Conservation (phyloP, 305 asterid genomes). For the Withania somnifera region DNA sequence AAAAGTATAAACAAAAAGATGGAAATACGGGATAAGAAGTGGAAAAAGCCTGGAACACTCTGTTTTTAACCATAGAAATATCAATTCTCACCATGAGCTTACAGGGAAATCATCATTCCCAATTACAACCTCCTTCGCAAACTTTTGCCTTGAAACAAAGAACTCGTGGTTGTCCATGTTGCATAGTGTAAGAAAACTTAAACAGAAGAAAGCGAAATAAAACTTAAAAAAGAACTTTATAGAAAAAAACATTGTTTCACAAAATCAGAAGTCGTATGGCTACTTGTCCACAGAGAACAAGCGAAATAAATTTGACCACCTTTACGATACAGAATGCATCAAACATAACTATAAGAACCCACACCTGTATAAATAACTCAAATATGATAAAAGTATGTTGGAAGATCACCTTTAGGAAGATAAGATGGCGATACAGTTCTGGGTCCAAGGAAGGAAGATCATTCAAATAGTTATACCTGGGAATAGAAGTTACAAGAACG, state of each 20-base stretch:
- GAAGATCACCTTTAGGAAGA: slow-evolving; percentile 69
- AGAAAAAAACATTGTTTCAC: background rate
- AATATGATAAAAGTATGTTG: slow-evolving; percentile 1
- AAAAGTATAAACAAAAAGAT: background rate
- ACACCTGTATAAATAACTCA: background rate
- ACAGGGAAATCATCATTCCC: background rate
- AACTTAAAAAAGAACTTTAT: background rate
- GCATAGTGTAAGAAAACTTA: background rate
- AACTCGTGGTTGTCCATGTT: background rate
- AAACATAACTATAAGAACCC: background rate
- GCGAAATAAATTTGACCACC: background rate
- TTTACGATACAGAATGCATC: background rate
- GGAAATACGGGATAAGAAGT: background rate
- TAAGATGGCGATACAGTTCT: slow-evolving; percentile 86
- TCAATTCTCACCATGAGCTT: background rate
- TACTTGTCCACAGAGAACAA: background rate
- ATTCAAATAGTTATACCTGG: slow-evolving; percentile 86
- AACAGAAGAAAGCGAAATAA: background rate
- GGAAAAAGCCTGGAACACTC: background rate
- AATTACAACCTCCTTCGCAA: background rate
- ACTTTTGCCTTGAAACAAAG: background rate
- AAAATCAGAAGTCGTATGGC: background rate
- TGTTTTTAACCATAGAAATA: background rate
- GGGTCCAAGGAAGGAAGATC: slow-evolving; percentile 98
- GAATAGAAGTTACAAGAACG: slow-evolving; percentile 8